Base-by-base conservation (phyloP, 192 early-diverging fungal species). In the Backusella tuberculispora region DNA sequence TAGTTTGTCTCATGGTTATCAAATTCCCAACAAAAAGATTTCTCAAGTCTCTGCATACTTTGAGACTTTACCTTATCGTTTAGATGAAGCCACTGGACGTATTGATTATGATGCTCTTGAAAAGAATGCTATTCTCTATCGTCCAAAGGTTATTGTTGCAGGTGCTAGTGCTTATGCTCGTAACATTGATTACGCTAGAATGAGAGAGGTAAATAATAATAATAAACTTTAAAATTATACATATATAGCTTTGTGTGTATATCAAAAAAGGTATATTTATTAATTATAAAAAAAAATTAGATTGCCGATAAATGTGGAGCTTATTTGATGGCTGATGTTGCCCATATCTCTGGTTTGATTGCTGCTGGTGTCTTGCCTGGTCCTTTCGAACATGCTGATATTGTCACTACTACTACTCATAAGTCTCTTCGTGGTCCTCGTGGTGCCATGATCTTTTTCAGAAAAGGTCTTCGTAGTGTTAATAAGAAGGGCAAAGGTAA, bases 391-490 rank as follows among this genome's bases (percentile, higher is more conserved):
- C 86, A 92, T 81, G 91, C 96, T 45, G 98, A 99, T 82, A 93
- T 99, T 74, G 98, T 99, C 78, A 99, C 97, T 12, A 99, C 98
- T 38, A 99, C 98, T 67, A 99, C 98, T 2, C 98, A 99, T 89
- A 99, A 99, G 81, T 97, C 97, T 15, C 90, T 99, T 56, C 89
- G 98, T 74, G 98, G 98, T n/a, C 98, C 98, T 40, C 90, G 97
- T 74, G 98, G 98, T 66, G 94, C 96, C 65, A 95, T 99, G 92
- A 98, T 99, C 85, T 98, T 99, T 83, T 99, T 90, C 91, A 91
- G 98, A 74, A 95, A 95, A 81, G 98, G 98, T 76, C 88, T 97
- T 48, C 90, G 95, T 19, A 83, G 78, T 46, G 85, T 90, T 71
- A 92, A 95, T 85, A 96, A 97, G 86, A 99, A 99, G 87, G 95